phyloP scores from a whole-genome alignment of 352 stramenopile genomes.

The Paralagenidium karlingii region DNA sequence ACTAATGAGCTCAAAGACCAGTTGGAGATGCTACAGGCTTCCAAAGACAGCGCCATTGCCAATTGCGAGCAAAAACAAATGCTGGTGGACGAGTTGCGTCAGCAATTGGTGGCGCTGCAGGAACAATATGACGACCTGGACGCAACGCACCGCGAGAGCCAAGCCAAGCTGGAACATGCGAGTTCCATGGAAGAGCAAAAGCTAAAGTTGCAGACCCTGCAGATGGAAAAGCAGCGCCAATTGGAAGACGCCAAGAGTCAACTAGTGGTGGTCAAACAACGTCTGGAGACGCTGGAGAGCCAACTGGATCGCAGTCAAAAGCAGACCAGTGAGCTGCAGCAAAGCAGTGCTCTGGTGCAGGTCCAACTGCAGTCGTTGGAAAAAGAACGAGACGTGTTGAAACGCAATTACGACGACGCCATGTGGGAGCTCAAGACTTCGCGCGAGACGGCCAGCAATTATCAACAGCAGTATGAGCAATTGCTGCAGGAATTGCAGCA shows the following conservation, averaged over 20 bases:
- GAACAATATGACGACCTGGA: too few relatives aligned
- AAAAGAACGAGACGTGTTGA: conserved; percentile 38
- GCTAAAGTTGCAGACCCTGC: conserved; percentile 44
- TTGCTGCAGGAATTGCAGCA: conserved; percentile 19
- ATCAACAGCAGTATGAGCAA: conserved; percentile 68
- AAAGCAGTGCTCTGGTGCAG: conserved; percentile 14
- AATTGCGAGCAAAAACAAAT: too few relatives aligned
- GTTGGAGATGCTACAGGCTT: conserved; percentile 10
- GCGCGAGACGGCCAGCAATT: conserved; percentile 44
- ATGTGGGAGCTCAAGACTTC: conserved; percentile 40
- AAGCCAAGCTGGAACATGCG: conserved; percentile 26
- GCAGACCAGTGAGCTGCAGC: conserved; percentile 36
- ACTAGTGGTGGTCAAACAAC: too few relatives aligned
- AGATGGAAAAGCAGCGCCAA: conserved; percentile 30
- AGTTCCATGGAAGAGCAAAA: conserved; percentile 59
- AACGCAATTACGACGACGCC: conserved; percentile 33
- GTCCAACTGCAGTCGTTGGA: conserved; percentile 22
- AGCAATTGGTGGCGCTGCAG: too few relatives aligned
- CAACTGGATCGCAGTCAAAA: conserved; percentile 27
- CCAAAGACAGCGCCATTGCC: too few relatives aligned
- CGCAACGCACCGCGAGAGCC: too few relatives aligned
- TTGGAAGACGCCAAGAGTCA: too few relatives aligned
- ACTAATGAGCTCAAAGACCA: conserved; percentile 36
- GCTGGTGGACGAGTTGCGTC: too few relatives aligned
- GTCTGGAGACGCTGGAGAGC: conserved; percentile 27